Evolutionary conservation across 768 basidiomycete genomes (phyloP).

Genomic region (Boletellus ananas): DNA sequence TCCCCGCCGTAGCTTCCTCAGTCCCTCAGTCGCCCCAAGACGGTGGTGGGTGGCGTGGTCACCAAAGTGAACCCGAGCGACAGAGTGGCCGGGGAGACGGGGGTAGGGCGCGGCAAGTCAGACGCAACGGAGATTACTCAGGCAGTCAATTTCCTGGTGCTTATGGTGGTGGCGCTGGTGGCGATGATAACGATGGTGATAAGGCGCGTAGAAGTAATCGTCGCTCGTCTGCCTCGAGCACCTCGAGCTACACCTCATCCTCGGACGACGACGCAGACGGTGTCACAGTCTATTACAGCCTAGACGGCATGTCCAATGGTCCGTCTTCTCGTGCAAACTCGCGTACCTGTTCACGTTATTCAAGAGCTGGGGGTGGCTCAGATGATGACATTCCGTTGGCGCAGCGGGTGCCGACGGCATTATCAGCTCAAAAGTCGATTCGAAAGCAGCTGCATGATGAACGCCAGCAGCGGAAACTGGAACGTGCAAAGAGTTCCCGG

Average conservation of each 20-base stretch:
- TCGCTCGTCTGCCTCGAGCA: conserved; percentile 33
- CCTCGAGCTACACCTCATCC: conserved; percentile 33
- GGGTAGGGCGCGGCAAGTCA: conserved; percentile 7
- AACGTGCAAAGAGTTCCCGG: conserved; percentile 36
- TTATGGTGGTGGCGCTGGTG: conserved; percentile 35
- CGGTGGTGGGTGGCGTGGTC: conserved; percentile 19
- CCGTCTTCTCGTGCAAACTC: conserved; percentile 21
- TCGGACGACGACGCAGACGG: conserved; percentile 46
- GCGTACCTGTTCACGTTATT: conserved; percentile 18
- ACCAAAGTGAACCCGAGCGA: conserved; percentile 11
- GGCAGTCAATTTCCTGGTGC: conserved; percentile 18
- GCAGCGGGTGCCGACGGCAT: conserved; percentile 74
- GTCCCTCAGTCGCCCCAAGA: conserved; percentile 12
- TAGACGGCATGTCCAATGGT: conserved; percentile 35
- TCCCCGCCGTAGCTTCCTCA: neutral
- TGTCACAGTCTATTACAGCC: conserved; percentile 41
- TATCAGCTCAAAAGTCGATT: conserved; percentile 79
- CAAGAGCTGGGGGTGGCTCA: conserved; percentile 31
- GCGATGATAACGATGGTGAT: conserved; percentile 36
- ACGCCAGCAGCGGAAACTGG: conserved; percentile 51
- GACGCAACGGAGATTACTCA: conserved; percentile 16
- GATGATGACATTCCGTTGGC: conserved; percentile 87
- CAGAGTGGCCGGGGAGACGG: conserved; percentile 13
- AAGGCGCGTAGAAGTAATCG: conserved; percentile 29
- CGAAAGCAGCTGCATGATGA: conserved; percentile 69